These are phyloP conservation scores for Fomitopsis pinicola DNA, from an alignment of 1,284 basidiomycete species.

Conservation along the genomic window DNA sequence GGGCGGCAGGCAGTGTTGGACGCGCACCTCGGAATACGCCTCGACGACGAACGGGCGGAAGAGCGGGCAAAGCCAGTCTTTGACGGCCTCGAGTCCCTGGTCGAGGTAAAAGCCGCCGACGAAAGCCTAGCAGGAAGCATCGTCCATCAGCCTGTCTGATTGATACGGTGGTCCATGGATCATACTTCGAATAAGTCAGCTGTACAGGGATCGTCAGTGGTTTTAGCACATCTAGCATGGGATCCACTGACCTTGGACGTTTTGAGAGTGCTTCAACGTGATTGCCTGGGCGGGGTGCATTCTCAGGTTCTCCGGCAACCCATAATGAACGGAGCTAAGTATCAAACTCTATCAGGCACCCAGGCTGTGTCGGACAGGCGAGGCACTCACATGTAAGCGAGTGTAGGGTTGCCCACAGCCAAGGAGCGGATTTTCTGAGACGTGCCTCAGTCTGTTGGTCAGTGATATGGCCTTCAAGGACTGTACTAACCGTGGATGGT, in stretches of 20 bases:
- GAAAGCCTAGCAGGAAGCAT: conserved; percentile 50
- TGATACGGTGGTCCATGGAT: background rate
- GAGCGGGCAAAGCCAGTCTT: conserved; percentile 54
- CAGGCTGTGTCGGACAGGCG: background rate
- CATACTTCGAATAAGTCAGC: conserved; percentile 74
- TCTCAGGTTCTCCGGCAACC: conserved; percentile 51
- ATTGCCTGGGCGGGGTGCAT: conserved; percentile 68
- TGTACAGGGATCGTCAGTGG: conserved; percentile 22
- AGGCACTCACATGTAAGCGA: conserved; percentile 58
- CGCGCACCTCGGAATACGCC: conserved; percentile 59
- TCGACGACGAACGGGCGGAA: conserved; percentile 56
- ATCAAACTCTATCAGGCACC: background rate
- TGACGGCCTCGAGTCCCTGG: conserved; percentile 52
- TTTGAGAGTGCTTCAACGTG: conserved; percentile 56
- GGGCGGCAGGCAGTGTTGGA: conserved; percentile 57
- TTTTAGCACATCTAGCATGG: background rate
- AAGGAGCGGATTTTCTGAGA: conserved; percentile 67
- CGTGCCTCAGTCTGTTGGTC: background rate
- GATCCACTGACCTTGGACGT: conserved; percentile 58
- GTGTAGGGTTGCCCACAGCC: conserved; percentile 67
- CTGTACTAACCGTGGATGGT: conserved; percentile 57
- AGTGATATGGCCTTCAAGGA: background rate
- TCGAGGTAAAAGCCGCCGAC: conserved; percentile 70
- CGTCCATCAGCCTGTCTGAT: background rate
- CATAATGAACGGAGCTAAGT: conserved; percentile 56